A percentile compares a stretch with the other conserved stretches of the same genome.
phyloP scores from a whole-genome alignment of 257 asterid species.

The Solanum infundibuliforme region DNA sequence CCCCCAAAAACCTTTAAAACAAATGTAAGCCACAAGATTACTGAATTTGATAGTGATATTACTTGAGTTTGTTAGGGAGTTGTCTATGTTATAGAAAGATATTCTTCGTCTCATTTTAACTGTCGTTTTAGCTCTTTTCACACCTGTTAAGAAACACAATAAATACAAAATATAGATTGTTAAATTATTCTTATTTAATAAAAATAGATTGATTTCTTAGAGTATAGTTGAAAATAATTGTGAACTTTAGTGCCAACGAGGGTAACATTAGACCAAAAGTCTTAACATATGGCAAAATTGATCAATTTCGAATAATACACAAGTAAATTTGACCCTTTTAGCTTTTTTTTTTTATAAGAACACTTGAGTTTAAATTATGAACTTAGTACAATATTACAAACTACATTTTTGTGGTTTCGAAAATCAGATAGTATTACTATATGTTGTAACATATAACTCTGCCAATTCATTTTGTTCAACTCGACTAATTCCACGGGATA shows the following conservation, averaged over 20 bases:
- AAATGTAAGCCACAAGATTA: constrained; percentile 1
- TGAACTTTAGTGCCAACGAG: neutral
- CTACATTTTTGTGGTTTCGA: neutral
- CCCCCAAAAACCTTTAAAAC: neutral
- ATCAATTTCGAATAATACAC: neutral
- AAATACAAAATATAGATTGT: neutral
- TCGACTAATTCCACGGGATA: too few species aligned
- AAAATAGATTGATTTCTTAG: neutral
- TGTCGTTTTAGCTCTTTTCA: neutral
- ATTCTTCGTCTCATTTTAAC: neutral
- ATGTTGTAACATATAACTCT: too few species aligned
- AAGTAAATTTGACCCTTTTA: neutral
- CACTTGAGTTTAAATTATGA: neutral
- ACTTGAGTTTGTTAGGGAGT: neutral
- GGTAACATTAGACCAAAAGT: neutral
- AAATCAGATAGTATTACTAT: neutral
- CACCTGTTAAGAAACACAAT: neutral
- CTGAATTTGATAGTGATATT: neutral
- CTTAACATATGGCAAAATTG: neutral
- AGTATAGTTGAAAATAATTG: neutral
- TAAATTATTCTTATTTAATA: neutral
- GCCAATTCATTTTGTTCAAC: too few species aligned
- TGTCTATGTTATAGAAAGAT: neutral
- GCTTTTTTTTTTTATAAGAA: neutral
- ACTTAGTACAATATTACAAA: too few species aligned